Base-by-base conservation (phyloP, 352 stramenopile species). In the Globisporangium cystogenes region DNA sequence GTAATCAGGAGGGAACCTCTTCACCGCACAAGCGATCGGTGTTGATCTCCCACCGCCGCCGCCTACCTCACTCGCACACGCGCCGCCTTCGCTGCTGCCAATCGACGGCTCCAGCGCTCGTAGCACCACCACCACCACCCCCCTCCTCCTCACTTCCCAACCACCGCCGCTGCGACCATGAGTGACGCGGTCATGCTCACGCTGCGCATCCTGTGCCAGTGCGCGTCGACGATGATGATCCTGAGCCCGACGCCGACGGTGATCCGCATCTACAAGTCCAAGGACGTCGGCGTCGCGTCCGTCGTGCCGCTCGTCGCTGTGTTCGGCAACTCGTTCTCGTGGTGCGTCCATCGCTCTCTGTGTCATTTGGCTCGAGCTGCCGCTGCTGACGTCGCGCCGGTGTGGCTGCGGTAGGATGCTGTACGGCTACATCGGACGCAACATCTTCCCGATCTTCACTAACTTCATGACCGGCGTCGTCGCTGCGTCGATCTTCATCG, bases 401-500 rank as follows among this genome's bases (percentile, higher is more conserved):
- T n/a, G n/a, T n/a, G n/a, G n/a, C n/a, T 35, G 41, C 12, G 8
- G 11, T 20, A 48, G 42, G 54, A 40, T 54, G 37, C 45, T 60
- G 26, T 62, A 59, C 27, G 55, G 55, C 39, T 14, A 27, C 14
- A 36, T 54, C 4, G 31, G 45, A 20, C 46, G 50, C 37, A 21
- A 35, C 12, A 50, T 44, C 26, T 60, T 60, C 36, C 73, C 76
- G 5, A 57, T 87, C 12, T 66, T 83, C 31, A 62, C 67, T 20
- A 82, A 71, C 0, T 87, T 74, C 36, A 59, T 55, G n/a, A 53
- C 80, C 15, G 76, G 73, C 21, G 62, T 72, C 56, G 49, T 76
- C 15, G 45, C 75, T 2, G 59, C 66, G 15, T 21, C 79, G 37
- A 26, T 59, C 21, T 87, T 79, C 64, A 72, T 87, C 33, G 31